A percentile compares a stretch with the other conserved stretches of the same genome.
These are phyloP conservation scores for Aspergillus heteromorphus DNA, from an alignment of 495 filamentous ascomycete genomes.

Conservation along the genomic window DNA sequence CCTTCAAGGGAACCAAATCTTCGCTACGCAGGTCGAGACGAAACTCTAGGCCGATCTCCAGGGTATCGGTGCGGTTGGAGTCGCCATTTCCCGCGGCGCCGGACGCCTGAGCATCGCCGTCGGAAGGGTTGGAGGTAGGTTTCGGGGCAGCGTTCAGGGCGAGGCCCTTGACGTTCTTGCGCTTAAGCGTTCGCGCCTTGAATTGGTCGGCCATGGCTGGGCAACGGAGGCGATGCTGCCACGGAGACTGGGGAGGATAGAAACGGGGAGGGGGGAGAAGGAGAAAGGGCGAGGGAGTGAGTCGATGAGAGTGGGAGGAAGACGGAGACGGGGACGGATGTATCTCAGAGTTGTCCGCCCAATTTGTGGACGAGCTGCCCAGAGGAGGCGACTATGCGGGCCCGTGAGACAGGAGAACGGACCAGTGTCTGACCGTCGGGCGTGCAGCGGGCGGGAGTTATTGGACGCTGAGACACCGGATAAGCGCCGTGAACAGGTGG, in stretches of 20 bases:
- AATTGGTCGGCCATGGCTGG: conserved; percentile 75
- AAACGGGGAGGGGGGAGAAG: not conserved
- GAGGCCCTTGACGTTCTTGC: conserved; percentile 97
- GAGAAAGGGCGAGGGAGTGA: conserved; percentile 3
- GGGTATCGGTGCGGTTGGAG: conserved; percentile 61
- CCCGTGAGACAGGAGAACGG: conserved; percentile 15
- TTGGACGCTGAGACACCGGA: conserved; percentile 14
- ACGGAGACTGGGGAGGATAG: conserved; percentile 7
- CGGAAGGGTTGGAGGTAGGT: conserved; percentile 50
- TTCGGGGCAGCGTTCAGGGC: conserved; percentile 67
- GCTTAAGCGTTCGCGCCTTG: conserved; percentile 86
- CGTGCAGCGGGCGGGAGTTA: conserved; percentile 3
- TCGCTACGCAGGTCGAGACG: conserved; percentile 87
- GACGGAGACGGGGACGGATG: not conserved
- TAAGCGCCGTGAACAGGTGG: conserved; percentile 18
- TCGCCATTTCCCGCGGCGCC: conserved; percentile 56
- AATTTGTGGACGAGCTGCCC: not conserved
- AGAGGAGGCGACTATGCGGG: conserved; percentile 1
- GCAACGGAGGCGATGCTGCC: conserved; percentile 5
- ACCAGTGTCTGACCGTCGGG: conserved; percentile 1
- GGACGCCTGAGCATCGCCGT: conserved; percentile 53
- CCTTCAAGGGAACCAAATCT: conserved; percentile 87
- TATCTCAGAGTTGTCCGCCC: not conserved
- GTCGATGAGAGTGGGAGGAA: not conserved
- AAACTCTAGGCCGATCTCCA: conserved; percentile 97